Evolutionary conservation across 2,329 filamentous ascomycete genomes (phyloP), one percentile per base, ranked within the genome.

Genomic region (Aotearoamyces nothofagi): DNA sequence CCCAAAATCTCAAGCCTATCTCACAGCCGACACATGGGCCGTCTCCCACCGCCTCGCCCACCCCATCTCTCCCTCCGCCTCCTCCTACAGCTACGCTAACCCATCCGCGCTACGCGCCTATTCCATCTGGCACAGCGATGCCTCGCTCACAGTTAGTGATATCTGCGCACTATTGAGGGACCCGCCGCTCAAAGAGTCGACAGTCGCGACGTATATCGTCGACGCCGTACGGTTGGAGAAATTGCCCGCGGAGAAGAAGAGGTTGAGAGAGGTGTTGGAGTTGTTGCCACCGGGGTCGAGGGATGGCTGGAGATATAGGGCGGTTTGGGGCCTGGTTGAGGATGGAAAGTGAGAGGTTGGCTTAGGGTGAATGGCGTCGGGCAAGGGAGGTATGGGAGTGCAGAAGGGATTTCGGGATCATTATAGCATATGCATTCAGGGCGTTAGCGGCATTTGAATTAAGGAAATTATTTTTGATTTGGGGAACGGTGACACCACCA

Each of bases 191-290:
- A 56, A 63, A 36, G 54, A 50, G 0, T 49, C 41, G 9, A 78
- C 71, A 0, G 68, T 79, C 2, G 54, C 59, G 2, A 50, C 43
- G 0, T 78, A 79, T 39, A 66, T 82, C 6, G 46, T 77, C 2
- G 55, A 65, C 6, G 63, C 64, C 0, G 51, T 80, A 14, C 49
- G 53, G 26, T 24, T 50, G 5, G 69, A 72, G 40, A 53, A 51
- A 9, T 41, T 77, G 9, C 57, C 61, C 0, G 69, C 58, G 36
- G 56, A 66, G 9, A 54, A 45, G 24, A 40, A 46, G 5, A 55
- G 66, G 24, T 37, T 74, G 15, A 51, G 47, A 1, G 60, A 67
- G 29, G 46, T 73, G 4, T 39, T 69, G 12, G 34, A 42, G 3
- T 36, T 40, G 9, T 29, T 64, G 19, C 45, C 47, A 2, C n/a